Evolutionary conservation across 192 early-diverging fungal species (phyloP).

Genomic region (Entomortierella chlamydospora): DNA sequence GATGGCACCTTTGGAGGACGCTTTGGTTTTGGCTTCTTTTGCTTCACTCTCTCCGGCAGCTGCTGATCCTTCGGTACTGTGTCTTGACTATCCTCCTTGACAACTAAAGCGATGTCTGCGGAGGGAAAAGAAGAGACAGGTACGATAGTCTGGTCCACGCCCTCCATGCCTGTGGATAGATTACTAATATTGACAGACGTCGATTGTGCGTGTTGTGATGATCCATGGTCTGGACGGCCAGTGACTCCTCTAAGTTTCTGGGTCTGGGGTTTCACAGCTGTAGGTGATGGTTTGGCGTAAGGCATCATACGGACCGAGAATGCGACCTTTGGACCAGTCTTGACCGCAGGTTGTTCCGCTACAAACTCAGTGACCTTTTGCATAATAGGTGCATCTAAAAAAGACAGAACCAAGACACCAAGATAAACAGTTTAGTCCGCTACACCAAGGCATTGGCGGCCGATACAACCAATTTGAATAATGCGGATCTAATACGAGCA

Average conservation of each 20-base stretch:
- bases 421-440: background rate
- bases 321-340: constrained; percentile 21
- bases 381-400: constrained; percentile 29
- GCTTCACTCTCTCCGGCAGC: background rate
- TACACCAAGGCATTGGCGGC: too few relatives aligned
- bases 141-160: too few relatives aligned
- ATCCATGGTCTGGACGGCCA: background rate
- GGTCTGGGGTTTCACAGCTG: background rate
- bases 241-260: background rate
- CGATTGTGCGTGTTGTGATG: background rate
- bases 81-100: background rate
- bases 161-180: too few relatives aligned
- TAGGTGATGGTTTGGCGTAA: background rate
- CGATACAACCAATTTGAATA: too few relatives aligned
- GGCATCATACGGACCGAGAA: constrained; percentile 29
- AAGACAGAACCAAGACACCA: background rate
- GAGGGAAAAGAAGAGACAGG: too few relatives aligned
- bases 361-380: background rate
- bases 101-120: too few relatives aligned
- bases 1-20: constrained; percentile 1
- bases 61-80: too few relatives aligned
- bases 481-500: too few relatives aligned
- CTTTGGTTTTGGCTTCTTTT: constrained; percentile 12
- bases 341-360: background rate
- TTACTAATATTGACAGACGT: too few relatives aligned